These are phyloP conservation scores for Saitozyma podzolica DNA, from an alignment of 768 basidiomycete genomes.

Conservation along the genomic window DNA sequence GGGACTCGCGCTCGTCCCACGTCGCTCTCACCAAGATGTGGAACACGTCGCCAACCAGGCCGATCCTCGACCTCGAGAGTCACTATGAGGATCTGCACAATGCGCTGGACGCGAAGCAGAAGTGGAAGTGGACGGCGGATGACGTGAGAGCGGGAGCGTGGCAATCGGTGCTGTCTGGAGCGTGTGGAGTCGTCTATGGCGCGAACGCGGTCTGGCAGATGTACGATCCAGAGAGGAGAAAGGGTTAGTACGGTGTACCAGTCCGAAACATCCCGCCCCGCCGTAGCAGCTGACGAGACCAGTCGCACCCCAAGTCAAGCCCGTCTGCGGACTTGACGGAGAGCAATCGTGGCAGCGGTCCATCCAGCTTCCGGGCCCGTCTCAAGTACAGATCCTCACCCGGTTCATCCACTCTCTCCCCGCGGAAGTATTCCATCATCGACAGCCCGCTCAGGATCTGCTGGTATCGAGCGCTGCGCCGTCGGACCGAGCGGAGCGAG, in stretches of 20 bases:
- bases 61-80: constrained; percentile 24
- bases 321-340: no score
- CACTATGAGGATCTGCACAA: constrained; percentile 18
- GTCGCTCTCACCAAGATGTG: constrained; percentile 20
- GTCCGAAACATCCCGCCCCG: not conserved
- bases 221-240: constrained; percentile 10
- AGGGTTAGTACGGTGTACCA: not conserved
- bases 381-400: not conserved
- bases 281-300: no score
- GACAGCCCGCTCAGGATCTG: not conserved
- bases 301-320: no score
- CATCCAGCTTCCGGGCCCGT: no score
- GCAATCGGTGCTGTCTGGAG: constrained; percentile 22
- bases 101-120: not conserved
- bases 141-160: constrained; percentile 23
- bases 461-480: not conserved
- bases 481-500: not conserved
- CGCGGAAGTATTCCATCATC: not conserved
- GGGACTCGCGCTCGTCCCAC: constrained; percentile 9
- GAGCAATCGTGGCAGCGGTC: no score
- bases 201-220: constrained; percentile 25
- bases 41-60: constrained; percentile 5
- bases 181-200: constrained; percentile 21
- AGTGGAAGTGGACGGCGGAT: constrained; percentile 13
- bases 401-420: not conserved